A percentile compares a stretch with the other conserved stretches of the same genome.
Evolutionary conservation across 176 grass and related monocot genomes (phyloP).

Genomic region (Oryza coarctata): DNA sequence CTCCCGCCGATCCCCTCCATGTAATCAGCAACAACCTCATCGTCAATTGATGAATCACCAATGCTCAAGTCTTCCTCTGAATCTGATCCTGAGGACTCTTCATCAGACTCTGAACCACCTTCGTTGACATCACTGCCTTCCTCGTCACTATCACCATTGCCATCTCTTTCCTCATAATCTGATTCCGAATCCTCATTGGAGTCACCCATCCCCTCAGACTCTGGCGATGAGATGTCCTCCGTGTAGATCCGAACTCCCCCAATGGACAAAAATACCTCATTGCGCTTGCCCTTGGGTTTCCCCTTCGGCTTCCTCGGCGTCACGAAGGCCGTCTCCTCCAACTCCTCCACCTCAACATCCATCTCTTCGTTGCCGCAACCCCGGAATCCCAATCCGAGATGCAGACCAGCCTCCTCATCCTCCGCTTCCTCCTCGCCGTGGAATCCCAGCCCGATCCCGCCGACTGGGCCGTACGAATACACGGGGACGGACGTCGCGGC

Average conservation of each 20-base stretch:
- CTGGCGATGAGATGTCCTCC: slow-evolving; percentile 67
- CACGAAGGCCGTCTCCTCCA: slow-evolving; percentile 26
- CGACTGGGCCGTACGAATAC: slow-evolving; percentile 53
- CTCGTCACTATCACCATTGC: slow-evolving; percentile 5
- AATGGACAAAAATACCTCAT: slow-evolving; percentile 64
- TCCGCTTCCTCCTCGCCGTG: slow-evolving; percentile 38
- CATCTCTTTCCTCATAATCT: slow-evolving; percentile 24
- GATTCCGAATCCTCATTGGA: slow-evolving; percentile 41
- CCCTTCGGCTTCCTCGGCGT: slow-evolving; percentile 37
- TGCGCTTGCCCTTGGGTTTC: slow-evolving; percentile 29
- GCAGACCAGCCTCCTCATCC: slow-evolving; percentile 29
- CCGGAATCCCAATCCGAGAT: slow-evolving; percentile 61
- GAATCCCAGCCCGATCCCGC: slow-evolving; percentile 42
- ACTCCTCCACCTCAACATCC: slow-evolving; percentile 27
- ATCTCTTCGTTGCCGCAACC: slow-evolving; percentile 26
- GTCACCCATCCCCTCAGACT: slow-evolving; percentile 48
- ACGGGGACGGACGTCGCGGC: slow-evolving; percentile 14
- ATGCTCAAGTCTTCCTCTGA: slow-evolving; percentile 45
- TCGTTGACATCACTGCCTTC: slow-evolving; percentile 39
- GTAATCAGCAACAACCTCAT: slow-evolving; percentile 76
- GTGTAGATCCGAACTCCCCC: slow-evolving; percentile 80
- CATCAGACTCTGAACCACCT: slow-evolving; percentile 11
- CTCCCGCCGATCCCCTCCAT: slow-evolving; percentile 69
- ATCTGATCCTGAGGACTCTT: slow-evolving; percentile 19
- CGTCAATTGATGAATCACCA: slow-evolving; percentile 52